Evolutionary conservation across 2,329 filamentous ascomycete genomes (phyloP).

Genomic region (Aureobasidium pullulans): DNA sequence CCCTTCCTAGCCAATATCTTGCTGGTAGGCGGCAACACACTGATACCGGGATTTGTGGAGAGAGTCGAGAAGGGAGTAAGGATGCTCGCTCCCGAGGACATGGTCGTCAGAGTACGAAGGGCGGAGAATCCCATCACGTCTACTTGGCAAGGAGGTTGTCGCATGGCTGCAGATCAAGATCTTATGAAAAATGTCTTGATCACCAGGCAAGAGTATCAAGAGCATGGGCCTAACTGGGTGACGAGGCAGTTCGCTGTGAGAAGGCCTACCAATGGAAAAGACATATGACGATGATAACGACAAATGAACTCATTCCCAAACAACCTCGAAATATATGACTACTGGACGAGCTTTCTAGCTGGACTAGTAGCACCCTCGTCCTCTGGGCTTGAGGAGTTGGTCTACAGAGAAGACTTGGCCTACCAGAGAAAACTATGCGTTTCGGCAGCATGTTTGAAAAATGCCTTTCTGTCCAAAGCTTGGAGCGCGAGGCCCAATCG

Average conservation of each 20-base stretch:
- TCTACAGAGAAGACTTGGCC: too few species aligned
- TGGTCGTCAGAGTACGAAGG: slow-evolving; percentile 64
- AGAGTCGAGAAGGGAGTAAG: slow-evolving; percentile 46
- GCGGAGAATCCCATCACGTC: slow-evolving; percentile 68
- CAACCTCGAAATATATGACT: too few species aligned
- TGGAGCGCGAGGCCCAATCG: too few species aligned
- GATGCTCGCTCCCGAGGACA: slow-evolving; percentile 52
- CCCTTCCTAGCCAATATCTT: slow-evolving; percentile 79
- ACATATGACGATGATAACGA: not conserved
- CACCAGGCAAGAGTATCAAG: slow-evolving; percentile 86
- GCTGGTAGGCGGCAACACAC: slow-evolving; percentile 78
- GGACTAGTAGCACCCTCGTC: too few species aligned
- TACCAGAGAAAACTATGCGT: too few species aligned
- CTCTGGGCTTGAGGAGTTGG: too few species aligned
- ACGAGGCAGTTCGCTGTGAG: slow-evolving; percentile 22
- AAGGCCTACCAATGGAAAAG: not conserved
- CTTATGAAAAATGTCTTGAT: slow-evolving; percentile 60
- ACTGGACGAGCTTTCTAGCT: too few species aligned
- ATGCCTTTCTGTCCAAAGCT: too few species aligned
- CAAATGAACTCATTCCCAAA: too few species aligned
- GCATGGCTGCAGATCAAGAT: slow-evolving; percentile 62
- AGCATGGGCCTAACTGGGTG: slow-evolving; percentile 55
- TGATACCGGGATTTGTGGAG: slow-evolving; percentile 73
- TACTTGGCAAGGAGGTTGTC: slow-evolving; percentile 79
- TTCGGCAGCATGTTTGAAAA: too few species aligned